Percentiles rank a stretch among this genome's conserved stretches.
phyloP scores from a whole-genome alignment of 1,284 basidiomycete species.

The Cryptococcus sp. region DNA sequence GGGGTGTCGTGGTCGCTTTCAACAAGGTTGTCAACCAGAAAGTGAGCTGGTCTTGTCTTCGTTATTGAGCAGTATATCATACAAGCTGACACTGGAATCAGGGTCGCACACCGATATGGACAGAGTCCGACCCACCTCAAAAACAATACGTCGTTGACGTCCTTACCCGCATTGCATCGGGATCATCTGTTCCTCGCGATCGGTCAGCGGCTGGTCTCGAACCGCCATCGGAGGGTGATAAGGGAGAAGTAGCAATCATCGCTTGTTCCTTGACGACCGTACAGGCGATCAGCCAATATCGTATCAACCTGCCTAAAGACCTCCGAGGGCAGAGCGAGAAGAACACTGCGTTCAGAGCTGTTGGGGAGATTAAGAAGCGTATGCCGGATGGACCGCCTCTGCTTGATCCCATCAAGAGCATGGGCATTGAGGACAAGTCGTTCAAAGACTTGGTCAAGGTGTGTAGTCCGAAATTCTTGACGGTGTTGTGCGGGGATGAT shows the following conservation, averaged over 20 bases:
- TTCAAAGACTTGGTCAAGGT: slow-evolving; percentile 86
- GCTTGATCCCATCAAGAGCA: slow-evolving; percentile 90
- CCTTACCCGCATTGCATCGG: slow-evolving; percentile 77
- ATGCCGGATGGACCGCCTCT: slow-evolving; percentile 85
- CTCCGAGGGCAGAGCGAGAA: slow-evolving; percentile 73
- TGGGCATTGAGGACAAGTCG: slow-evolving; percentile 93
- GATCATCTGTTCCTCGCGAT: slow-evolving; percentile 67
- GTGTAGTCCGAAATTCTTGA: slow-evolving; percentile 17
- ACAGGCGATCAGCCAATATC: slow-evolving; percentile 81
- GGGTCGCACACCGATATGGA: slow-evolving; percentile 42
- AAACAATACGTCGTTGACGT: slow-evolving; percentile 93
- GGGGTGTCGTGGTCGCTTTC: slow-evolving; percentile 92
- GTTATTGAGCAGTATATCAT: neutral
- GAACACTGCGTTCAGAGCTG: slow-evolving; percentile 83
- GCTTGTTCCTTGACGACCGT: slow-evolving; percentile 87
- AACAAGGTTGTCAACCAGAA: slow-evolving; percentile 63
- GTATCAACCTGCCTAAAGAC: slow-evolving; percentile 88
- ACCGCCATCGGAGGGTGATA: slow-evolving; percentile 70
- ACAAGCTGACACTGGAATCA: slow-evolving; percentile 2
- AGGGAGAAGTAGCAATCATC: slow-evolving; percentile 81
- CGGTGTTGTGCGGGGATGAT: no score
- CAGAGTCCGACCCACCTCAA: slow-evolving; percentile 70
- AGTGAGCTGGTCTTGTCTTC: slow-evolving; percentile 54
- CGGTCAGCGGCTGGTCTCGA: slow-evolving; percentile 64
- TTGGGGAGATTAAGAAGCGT: slow-evolving; percentile 83